Base-by-base conservation (phyloP, 176 grass and related monocot species). In the Guadua angustifolia region DNA sequence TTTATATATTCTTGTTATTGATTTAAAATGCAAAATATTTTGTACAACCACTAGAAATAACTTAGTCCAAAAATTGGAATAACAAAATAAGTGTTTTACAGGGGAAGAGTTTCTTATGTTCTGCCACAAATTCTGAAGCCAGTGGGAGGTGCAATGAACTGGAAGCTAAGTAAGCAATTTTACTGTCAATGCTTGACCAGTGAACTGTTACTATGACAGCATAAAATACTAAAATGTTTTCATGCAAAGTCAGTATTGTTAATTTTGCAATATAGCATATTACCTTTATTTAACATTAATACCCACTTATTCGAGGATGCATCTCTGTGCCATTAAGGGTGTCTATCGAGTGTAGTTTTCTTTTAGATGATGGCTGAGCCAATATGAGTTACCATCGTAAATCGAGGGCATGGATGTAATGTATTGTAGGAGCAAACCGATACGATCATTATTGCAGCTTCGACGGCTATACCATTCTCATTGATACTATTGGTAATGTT, bases 111-210 rank as follows among this genome's bases (percentile, higher is more conserved):
- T 53, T 62, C 64, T 81, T 85, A 38, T 81, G 44, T 46, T 89
- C 78, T 5, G 3, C 78, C 55, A 46, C 82, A 44, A 75, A 71
- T 24, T 25, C 53, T 77, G 70, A 40, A 53, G 44, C 45, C 4
- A 61, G 4, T 36, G 82, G 76, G 18, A 81, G 25, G 16, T 64
- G 67, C 14, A 68, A 51, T 9, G 56, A 77, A 13, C 46, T 4
- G 0, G 44, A 89, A 29, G 71, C 44, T 71, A 85, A 85, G 83
- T 85, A 84, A 89, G 88, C 81, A 45, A 45, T 60, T 66, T 74
- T 47, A 63, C 19, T 35, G 15, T n/a, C 5, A 5, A 7, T 25
- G 19, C 38, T 36, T 87, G 36, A 8, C 51, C 62, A 69, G 26
- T 69, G 42, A 64, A 9, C 53, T 81, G 9, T 33, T 86, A 33